These are phyloP conservation scores for Aphanomyces astaci DNA, from an alignment of 352 stramenopile genomes.

Conservation along the genomic window DNA sequence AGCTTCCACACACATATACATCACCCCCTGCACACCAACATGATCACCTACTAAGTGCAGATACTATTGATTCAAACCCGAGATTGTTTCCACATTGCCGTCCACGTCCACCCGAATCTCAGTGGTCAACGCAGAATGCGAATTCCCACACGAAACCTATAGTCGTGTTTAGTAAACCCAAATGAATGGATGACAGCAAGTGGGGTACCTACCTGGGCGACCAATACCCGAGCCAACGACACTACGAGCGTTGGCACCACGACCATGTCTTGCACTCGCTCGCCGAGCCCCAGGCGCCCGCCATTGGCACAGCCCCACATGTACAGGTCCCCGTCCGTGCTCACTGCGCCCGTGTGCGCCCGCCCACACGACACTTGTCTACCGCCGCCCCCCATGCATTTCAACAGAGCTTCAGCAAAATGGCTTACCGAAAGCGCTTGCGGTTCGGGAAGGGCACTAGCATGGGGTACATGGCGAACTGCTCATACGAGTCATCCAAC, in stretches of 20 bases:
- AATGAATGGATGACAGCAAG: too few relatives aligned
- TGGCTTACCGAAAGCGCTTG: slow-evolving; percentile 42
- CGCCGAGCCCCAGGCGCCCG: slow-evolving; percentile 83
- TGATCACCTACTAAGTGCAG: too few relatives aligned
- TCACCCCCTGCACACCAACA: slow-evolving; percentile 54
- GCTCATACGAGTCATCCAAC: slow-evolving; percentile 72
- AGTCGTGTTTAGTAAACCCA: neutral
- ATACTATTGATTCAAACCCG: slow-evolving; percentile 15
- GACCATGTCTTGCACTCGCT: slow-evolving; percentile 47
- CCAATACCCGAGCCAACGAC: slow-evolving; percentile 57
- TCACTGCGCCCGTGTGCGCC: slow-evolving; percentile 69
- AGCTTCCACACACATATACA: slow-evolving; percentile 83
- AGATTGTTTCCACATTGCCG: slow-evolving; percentile 40
- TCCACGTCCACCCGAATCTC: slow-evolving; percentile 51
- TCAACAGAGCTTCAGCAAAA: neutral
- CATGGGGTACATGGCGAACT: slow-evolving; percentile 61
- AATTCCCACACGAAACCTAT: slow-evolving; percentile 61
- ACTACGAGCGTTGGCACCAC: slow-evolving; percentile 80
- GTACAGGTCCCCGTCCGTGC: slow-evolving; percentile 61
- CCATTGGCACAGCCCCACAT: slow-evolving; percentile 90
- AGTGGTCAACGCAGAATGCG: slow-evolving; percentile 76
- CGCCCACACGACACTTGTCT: slow-evolving; percentile 79
- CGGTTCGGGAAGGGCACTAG: slow-evolving; percentile 57
- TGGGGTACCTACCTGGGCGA: slow-evolving; percentile 28
- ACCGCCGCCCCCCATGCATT: neutral